phyloP scores from a whole-genome alignment of 306 rosid species.

The Ormosia emarginata region DNA sequence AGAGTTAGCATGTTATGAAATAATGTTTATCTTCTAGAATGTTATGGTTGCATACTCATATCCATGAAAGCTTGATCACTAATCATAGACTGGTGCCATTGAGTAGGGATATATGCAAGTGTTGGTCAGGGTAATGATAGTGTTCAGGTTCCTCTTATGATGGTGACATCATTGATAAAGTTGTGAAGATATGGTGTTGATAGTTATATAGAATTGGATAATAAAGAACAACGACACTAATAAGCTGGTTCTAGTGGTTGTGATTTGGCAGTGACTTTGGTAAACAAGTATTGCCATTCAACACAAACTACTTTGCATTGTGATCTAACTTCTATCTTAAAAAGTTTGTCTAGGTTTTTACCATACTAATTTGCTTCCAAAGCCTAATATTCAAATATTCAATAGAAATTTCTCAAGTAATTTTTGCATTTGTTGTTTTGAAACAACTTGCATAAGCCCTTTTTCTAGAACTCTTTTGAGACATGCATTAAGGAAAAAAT shows the following conservation, averaged over 20 bases:
- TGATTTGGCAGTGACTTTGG: neutral
- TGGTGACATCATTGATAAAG: no score
- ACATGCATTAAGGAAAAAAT: no score
- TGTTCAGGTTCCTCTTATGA: no score
- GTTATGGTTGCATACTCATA: neutral
- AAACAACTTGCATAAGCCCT: neutral
- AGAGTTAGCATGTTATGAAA: neutral
- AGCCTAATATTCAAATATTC: neutral
- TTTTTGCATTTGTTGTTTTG: neutral
- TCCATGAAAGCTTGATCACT: no score
- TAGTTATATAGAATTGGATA: neutral
- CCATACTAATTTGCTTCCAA: neutral
- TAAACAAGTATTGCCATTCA: no score
- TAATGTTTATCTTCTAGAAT: no score
- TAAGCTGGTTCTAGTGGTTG: neutral
- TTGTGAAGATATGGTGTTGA: neutral
- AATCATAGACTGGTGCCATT: no score
- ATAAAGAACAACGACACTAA: neutral
- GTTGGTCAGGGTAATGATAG: no score
- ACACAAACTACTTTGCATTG: neutral
- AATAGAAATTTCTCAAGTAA: neutral
- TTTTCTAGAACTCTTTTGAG: no score
- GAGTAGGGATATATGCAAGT: no score
- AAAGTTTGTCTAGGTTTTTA: neutral
- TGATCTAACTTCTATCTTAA: neutral